A percentile compares a stretch with the other conserved stretches of the same genome.
Evolutionary conservation across 176 grass and related monocot genomes (phyloP).

Genomic region (Puccinellia tenuiflora): DNA sequence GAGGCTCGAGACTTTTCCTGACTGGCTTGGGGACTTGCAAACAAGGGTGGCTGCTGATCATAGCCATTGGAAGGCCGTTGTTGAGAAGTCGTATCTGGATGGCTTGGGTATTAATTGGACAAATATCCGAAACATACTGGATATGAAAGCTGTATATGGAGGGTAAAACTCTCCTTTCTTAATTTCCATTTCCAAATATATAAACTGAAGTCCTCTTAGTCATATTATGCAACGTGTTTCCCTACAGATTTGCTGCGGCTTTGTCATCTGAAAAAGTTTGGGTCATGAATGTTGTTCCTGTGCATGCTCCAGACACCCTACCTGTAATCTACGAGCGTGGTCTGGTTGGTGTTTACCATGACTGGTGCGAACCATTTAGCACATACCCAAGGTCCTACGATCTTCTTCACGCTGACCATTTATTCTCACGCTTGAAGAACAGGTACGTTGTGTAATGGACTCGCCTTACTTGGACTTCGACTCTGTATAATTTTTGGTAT

Average conservation of each 20-base stretch:
- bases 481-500: neutral
- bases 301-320: conserved; percentile 73
- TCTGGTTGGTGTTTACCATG: conserved; percentile 78
- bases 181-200: neutral
- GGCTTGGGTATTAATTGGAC: conserved; percentile 92
- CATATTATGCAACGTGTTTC: neutral
- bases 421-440: conserved; percentile 85
- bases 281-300: conserved; percentile 95
- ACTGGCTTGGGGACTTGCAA: conserved; percentile 76
- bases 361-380: conserved; percentile 97
- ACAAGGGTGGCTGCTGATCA: conserved; percentile 57
- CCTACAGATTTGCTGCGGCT: conserved; percentile 81
- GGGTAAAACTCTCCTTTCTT: conserved; percentile 43
- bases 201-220: neutral
- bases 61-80: conserved; percentile 71
- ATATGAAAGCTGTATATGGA: conserved; percentile 92
- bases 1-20: conserved; percentile 70
- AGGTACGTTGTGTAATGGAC: conserved; percentile 22
- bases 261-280: conserved; percentile 77
- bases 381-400: conserved; percentile 96
- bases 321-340: conserved; percentile 86
- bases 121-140: conserved; percentile 75
- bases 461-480: neutral
- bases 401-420: conserved; percentile 85
- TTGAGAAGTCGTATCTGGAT: conserved; percentile 88